Base-by-base conservation (phyloP, 345 rosid species). In the Lagerstroemia speciosa region DNA sequence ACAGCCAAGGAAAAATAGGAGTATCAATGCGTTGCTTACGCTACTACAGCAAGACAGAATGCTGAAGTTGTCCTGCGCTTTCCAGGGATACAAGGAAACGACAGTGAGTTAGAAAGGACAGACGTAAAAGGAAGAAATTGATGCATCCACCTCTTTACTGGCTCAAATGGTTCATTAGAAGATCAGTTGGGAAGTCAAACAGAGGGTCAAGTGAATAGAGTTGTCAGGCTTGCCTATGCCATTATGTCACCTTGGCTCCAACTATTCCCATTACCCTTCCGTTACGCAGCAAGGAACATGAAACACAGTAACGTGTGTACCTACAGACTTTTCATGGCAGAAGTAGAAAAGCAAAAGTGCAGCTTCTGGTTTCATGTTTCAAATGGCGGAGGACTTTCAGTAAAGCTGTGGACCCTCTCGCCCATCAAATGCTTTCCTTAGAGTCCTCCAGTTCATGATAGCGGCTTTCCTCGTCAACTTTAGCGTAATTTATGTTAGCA, bases 1-100 rank as follows among this genome's bases (percentile, higher is more conserved):
- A 55, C n/a, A 11, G 30, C 65, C 65, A 17, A 2, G 31, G 71
- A n/a, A 41, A 53, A 12, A 64, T 65, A n/a, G 69, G 5, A 65
- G 0, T n/a, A 48, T 48, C 53, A 20, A 20, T 16, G 53, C 53
- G 2, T 48, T 20, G 5, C 17, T 20, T 15, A 20, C 3, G 14
- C 9, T 48, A 48, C 24, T 7, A 16, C n/a, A 3, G 8, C n/a
- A 3, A 16, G 2, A 17, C 53, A 48, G 53, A 48, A 48, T 48
- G 53, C 14, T 17, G 53, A 7, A 48, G 4, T 3, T 17, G 24
- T 48, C 53, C 3, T 7, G 46, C 11, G 46, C 15, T 9, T 41
- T 36, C 38, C 38, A 36, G 38, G 38, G 38, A 36, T 36, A 36
- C 5, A 9, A 36, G 38, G 2, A 36, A 36, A 36, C 38, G 8